Percentiles rank a stretch among this genome's conserved stretches.
phyloP scores from a whole-genome alignment of 2,329 filamentous ascomycete species.

The Setomelanomma holmii region DNA sequence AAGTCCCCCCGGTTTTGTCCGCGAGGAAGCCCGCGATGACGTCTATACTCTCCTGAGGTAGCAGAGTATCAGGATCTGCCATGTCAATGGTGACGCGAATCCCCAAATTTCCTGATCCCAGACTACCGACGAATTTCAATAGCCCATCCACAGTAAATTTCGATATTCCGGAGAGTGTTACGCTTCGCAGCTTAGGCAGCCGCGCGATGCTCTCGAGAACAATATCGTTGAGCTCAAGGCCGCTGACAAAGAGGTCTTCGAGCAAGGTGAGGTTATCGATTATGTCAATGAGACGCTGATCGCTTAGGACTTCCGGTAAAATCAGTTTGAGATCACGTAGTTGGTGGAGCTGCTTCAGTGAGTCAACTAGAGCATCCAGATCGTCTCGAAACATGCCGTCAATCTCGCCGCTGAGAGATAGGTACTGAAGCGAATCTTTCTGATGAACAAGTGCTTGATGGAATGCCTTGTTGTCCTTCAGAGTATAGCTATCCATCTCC shows the following conservation, averaged over 20 bases:
- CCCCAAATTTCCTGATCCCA: conserved; percentile 52
- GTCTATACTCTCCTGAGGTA: conserved; percentile 50
- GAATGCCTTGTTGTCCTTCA: conserved; percentile 60
- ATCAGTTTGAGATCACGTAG: conserved; percentile 62
- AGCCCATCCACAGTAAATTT: conserved; percentile 62
- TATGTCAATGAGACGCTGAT: conserved; percentile 59
- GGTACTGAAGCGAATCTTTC: conserved; percentile 55
- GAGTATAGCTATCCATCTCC: conserved; percentile 57
- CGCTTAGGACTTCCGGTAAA: conserved; percentile 59
- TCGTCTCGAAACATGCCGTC: conserved; percentile 57
- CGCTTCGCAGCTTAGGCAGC: conserved; percentile 58
- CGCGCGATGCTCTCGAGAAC: conserved; percentile 54
- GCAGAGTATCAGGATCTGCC: conserved; percentile 52
- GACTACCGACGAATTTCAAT: conserved; percentile 50
- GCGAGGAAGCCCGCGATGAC: conserved; percentile 48
- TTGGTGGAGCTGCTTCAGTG: conserved; percentile 60
- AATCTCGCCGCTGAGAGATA: conserved; percentile 57
- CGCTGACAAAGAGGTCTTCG: conserved; percentile 64
- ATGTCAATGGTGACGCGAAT: conserved; percentile 54
- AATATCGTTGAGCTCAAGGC: conserved; percentile 60
- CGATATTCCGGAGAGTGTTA: conserved; percentile 64
- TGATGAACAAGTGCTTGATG: conserved; percentile 62
- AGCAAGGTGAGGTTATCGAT: conserved; percentile 56
- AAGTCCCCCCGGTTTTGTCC: conserved; percentile 51
- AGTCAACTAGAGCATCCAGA: conserved; percentile 57